phyloP scores from a whole-genome alignment of 352 stramenopile species.

The Phytophthora pluvialis region DNA sequence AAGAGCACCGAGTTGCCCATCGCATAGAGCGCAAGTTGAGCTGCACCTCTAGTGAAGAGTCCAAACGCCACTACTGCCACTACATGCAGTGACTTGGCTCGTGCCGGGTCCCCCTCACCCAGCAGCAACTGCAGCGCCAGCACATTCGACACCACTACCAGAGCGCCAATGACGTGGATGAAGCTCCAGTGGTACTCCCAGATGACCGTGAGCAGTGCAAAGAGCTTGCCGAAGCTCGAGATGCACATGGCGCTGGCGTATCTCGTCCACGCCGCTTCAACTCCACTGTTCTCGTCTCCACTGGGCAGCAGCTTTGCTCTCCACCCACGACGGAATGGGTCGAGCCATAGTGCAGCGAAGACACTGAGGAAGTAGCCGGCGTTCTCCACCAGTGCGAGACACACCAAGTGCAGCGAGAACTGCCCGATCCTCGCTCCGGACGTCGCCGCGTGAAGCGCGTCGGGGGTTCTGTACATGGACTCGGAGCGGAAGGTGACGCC shows the following conservation, averaged over 20 bases:
- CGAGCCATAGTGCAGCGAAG: conserved; percentile 53
- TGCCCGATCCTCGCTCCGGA: conserved; percentile 72
- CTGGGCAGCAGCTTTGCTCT: conserved; percentile 35
- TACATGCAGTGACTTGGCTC: conserved; percentile 41
- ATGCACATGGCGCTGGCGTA: conserved; percentile 77
- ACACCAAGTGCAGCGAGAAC: conserved; percentile 80
- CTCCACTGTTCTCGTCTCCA: conserved; percentile 6
- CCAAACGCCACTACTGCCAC: conserved; percentile 49
- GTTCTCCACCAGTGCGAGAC: conserved; percentile 78
- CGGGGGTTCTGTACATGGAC: conserved; percentile 55
- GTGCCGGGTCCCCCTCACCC: conserved; percentile 47
- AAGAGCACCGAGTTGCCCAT: conserved; percentile 81
- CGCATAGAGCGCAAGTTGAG: conserved; percentile 67
- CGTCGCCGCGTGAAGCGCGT: conserved; percentile 39
- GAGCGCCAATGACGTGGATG: conserved; percentile 77
- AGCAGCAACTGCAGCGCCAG: conserved; percentile 76
- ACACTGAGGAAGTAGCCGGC: conserved; percentile 62
- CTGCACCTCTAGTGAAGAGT: conserved; percentile 44
- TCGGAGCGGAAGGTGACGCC: conserved; percentile 64
- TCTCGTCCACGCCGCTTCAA: conserved; percentile 31
- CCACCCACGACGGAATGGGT: conserved; percentile 65
- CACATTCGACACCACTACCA: conserved; percentile 79
- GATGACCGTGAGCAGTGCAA: conserved; percentile 84
- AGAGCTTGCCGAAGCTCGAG: conserved; percentile 86
- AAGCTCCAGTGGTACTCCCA: conserved; percentile 90